These are phyloP conservation scores for Populus pruinosa DNA, from an alignment of 345 rosid species.

Conservation along the genomic window DNA sequence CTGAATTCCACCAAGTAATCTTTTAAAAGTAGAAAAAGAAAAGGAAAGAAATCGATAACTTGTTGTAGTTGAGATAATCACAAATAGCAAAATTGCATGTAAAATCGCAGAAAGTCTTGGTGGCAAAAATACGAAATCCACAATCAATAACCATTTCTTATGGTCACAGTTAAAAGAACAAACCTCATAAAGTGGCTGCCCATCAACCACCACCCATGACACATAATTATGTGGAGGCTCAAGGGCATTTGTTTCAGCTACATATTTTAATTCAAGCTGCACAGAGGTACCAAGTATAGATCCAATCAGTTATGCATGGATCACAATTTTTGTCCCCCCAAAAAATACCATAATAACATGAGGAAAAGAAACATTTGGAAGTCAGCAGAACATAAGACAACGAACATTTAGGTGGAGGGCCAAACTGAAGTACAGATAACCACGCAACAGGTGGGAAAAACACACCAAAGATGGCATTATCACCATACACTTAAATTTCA, in stretches of 20 bases:
- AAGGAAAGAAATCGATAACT: background rate
- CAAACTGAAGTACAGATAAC: background rate
- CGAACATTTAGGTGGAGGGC: background rate
- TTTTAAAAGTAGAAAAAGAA: background rate
- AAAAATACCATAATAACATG: background rate
- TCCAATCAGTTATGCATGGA: background rate
- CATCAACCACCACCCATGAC: slow-evolving; percentile 95
- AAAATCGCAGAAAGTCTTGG: background rate
- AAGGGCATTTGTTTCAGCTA: slow-evolving; percentile 74
- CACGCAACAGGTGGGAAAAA: background rate
- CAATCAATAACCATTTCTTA: background rate
- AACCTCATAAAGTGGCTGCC: slow-evolving; percentile 91
- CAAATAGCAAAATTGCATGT: background rate
- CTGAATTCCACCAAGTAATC: background rate
- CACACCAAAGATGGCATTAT: background rate
- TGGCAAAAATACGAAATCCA: background rate
- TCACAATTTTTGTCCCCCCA: background rate
- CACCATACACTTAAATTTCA: background rate
- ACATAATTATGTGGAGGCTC: slow-evolving; percentile 86
- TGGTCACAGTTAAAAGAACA: slow-evolving; percentile 15
- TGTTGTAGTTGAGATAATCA: background rate
- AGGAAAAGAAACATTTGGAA: background rate
- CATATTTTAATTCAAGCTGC: slow-evolving; percentile 84
- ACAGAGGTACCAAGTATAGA: background rate
- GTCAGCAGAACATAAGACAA: background rate